Conservation (phyloP, 177 flowering plant species). For the Vitis hybrid region DNA sequence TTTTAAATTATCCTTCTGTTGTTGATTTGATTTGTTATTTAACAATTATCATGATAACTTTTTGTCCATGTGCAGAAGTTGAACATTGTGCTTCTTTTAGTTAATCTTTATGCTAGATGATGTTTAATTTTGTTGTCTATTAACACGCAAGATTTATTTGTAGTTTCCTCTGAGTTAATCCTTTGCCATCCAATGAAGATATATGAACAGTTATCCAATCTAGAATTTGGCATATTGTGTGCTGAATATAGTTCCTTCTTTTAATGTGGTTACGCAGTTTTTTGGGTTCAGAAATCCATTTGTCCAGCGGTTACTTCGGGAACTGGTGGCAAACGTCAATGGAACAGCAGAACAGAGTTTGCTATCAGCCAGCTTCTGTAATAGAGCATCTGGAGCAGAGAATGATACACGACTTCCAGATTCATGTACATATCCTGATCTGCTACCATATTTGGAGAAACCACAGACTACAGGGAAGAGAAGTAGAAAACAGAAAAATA, state of each 20-base stretch:
- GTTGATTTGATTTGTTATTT: no score
- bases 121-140: no score
- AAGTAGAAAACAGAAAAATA: constrained; percentile 40
- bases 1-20: no score
- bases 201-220: no score
- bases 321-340: constrained; percentile 63
- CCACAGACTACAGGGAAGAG: constrained; percentile 47
- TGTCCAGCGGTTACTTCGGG: constrained; percentile 82
- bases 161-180: no score
- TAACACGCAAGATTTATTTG: no score
- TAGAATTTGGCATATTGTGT: not conserved
- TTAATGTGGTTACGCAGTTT: constrained; percentile 51
- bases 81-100: no score
- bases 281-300: constrained; percentile 89
- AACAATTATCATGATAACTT: no score
- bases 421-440: constrained; percentile 32
- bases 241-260: constrained; percentile 5
- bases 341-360: constrained; percentile 41
- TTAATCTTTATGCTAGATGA: no score
- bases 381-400: constrained; percentile 22
- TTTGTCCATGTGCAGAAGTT: no score
- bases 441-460: constrained; percentile 27
- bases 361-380: constrained; percentile 30
- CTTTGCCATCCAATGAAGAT: no score
- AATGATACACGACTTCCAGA: constrained; percentile 18